Conservation (phyloP, 75 land plant species). For the Chamaecyparis obtusa region DNA sequence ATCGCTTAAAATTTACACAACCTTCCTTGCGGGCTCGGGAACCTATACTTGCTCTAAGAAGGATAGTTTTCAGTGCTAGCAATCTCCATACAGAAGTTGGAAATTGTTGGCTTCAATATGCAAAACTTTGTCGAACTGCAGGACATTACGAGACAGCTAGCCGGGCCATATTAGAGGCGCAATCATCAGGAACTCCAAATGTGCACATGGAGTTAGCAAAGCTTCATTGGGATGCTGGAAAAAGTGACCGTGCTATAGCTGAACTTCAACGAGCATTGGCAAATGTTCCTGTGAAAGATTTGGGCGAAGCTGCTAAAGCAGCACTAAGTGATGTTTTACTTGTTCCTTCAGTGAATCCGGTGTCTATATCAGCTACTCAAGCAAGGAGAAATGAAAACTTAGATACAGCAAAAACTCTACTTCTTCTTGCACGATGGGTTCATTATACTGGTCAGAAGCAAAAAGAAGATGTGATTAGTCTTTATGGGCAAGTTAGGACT, state of each 20-base stretch:
- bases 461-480: constrained; percentile 87
- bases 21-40: constrained; percentile 97
- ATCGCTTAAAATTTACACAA: constrained; percentile 76
- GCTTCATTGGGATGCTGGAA: constrained; percentile 79
- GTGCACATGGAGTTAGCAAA: constrained; percentile 93
- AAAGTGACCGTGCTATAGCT: constrained; percentile 87
- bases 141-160: constrained; percentile 98
- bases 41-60: constrained; percentile 87
- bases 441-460: constrained; percentile 98
- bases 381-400: constrained; percentile 42
- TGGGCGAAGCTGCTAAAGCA: constrained; percentile 67
- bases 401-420: constrained; percentile 80
- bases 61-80: constrained; percentile 70
- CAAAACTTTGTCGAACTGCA: constrained; percentile 92
- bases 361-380: constrained; percentile 28
- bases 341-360: constrained; percentile 32
- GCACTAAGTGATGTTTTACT: constrained; percentile 72
- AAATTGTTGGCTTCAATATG: constrained; percentile 97
- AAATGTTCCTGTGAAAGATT: constrained; percentile 66
- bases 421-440: constrained; percentile 92
- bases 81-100: constrained; percentile 76
- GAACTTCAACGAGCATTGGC: constrained; percentile 87
- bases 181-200: constrained; percentile 84
- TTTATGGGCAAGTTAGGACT: constrained; percentile 82
- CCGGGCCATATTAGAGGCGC: constrained; percentile 91